phyloP scores from a whole-genome alignment of 2,329 filamentous ascomycete genomes.

The Drechslerella coelobrocha region DNA sequence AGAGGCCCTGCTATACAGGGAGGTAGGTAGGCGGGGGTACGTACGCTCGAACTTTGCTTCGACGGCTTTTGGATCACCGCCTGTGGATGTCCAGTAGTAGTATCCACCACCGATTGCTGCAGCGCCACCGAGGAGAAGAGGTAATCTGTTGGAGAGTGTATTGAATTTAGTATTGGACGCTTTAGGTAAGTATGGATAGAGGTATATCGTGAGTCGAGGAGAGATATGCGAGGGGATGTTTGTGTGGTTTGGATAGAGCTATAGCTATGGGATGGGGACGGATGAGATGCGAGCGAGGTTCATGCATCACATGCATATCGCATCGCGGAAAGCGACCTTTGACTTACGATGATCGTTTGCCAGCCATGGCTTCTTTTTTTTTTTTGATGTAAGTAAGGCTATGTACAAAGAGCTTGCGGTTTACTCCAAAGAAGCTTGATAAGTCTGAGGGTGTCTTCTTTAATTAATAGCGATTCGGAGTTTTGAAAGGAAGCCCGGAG shows the following conservation, averaged over 20 bases:
- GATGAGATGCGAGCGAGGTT: not conserved
- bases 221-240: too few species aligned
- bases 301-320: not conserved
- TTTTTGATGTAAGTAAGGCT: too few species aligned
- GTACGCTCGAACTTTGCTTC: constrained; percentile 39
- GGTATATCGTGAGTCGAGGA: not conserved
- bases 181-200: not conserved
- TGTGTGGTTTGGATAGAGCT: too few species aligned
- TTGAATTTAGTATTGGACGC: constrained; percentile 6
- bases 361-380: constrained; percentile 19
- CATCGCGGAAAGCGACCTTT: constrained; percentile 6
- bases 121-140: constrained; percentile 26
- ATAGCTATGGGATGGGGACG: too few species aligned
- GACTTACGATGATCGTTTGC: constrained; percentile 31
- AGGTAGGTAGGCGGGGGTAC: not conserved
- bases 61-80: constrained; percentile 24
- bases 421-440: too few species aligned
- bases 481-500: not conserved
- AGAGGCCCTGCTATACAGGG: not conserved
- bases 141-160: constrained; percentile 15
- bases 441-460: too few species aligned
- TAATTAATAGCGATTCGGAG: too few species aligned
- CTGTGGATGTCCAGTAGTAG: constrained; percentile 42
- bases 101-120: constrained; percentile 42
- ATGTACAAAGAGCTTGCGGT: too few species aligned